phyloP scores from a whole-genome alignment of 1,284 basidiomycete genomes.

The Kalmanozyma brasiliensis region DNA sequence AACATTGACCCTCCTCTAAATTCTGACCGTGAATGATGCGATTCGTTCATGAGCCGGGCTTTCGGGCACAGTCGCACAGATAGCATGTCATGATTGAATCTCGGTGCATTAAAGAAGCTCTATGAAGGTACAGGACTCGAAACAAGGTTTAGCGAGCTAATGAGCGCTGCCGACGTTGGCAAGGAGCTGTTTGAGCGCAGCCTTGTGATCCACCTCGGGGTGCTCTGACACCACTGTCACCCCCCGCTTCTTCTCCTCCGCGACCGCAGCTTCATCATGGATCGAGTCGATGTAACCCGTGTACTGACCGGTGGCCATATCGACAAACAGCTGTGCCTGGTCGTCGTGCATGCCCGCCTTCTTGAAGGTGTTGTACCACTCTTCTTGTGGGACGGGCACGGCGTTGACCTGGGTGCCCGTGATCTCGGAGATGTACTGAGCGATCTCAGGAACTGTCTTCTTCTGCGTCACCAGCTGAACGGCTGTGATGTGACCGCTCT shows the following conservation, averaged over 20 bases:
- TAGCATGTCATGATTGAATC: too few species aligned
- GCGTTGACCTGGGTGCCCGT: conserved; percentile 14
- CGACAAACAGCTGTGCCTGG: conserved; percentile 6
- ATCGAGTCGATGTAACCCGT: conserved; percentile 11
- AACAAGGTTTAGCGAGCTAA: neutral
- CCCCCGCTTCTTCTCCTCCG: conserved; percentile 16
- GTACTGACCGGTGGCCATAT: conserved; percentile 8
- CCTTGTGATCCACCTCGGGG: conserved; percentile 13
- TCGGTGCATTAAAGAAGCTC: too few species aligned
- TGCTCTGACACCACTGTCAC: conserved; percentile 17
- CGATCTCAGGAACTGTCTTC: conserved; percentile 28
- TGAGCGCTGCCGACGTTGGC: conserved; percentile 1
- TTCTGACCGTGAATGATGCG: too few species aligned
- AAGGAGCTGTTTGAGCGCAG: conserved; percentile 13
- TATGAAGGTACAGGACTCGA: too few species aligned
- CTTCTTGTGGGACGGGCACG: conserved; percentile 19
- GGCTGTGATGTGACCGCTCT: conserved; percentile 14
- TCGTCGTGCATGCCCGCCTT: conserved; percentile 22
- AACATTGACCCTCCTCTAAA: too few species aligned
- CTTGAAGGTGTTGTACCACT: conserved; percentile 20
- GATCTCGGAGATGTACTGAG: conserved; percentile 16
- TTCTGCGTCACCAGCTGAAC: conserved; percentile 13
- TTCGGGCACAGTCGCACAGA: too few species aligned
- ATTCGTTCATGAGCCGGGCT: too few species aligned
- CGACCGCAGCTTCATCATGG: conserved; percentile 10